Evolutionary conservation across 495 filamentous ascomycete genomes (phyloP), one percentile per base, ranked within the genome.

Genomic region (Pseudoneurospora amorphoporcata): DNA sequence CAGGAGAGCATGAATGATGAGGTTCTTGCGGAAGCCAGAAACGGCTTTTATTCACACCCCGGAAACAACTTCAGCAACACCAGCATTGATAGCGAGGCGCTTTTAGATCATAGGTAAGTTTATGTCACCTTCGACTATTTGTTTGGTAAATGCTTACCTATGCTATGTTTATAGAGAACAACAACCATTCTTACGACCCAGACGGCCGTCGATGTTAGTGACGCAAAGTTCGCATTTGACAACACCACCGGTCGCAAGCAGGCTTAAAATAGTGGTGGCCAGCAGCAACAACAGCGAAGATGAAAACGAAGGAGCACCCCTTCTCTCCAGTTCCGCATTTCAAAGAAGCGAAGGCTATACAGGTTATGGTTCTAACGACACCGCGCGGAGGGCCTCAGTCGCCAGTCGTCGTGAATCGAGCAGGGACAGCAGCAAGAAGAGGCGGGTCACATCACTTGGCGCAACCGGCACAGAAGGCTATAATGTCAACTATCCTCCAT

Each of bases 401-500:
- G 69, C 45, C 17, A 83, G 79, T 68, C 82, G 83, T 39, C 76
- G 83, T 38, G 69, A 73, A 38, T 88, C 86, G 37, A 85, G 78
- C 75, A 76, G 72, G 72, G 82, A 77, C 45, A 82, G 79, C 72
- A 81, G 78, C 68, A 82, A 73, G 72, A 82, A 69, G 74, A 79
- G 69, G 61, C 81, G 77, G 16, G 53, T 72, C 71, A 76, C 47
- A 70, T 77, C 77, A 75, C 82, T 74, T 81, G 83, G 45, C 82
- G 73, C 77, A 29, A 73, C 79, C 6, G 53, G 68, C 12, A 75
- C 69, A 39, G 82, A 83, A 38, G 75, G 86, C 40, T 94, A 94
- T 79, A 91, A 97, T 87, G 88, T 98, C 72, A 99, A 99, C 77
- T 97, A 97, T 76, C 95, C 95, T n/a, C 95, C 95, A 1, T 98